Conservation (phyloP, 1,284 basidiomycete species). For the Ganoderma boninense region DNA sequence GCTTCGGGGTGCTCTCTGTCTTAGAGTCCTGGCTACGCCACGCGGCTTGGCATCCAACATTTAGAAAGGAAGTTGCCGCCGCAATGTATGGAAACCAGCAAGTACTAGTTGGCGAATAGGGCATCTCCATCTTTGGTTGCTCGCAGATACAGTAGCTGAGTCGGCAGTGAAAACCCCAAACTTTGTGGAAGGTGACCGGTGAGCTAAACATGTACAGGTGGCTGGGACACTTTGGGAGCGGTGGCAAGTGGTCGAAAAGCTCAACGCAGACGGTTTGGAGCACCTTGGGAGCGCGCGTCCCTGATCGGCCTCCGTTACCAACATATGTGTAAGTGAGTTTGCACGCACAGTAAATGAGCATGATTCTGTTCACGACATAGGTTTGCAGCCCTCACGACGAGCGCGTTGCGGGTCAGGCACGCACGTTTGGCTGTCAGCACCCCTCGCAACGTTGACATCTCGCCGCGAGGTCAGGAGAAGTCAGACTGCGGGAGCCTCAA, state of each 20-base stretch:
- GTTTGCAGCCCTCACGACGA: neutral
- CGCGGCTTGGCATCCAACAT: neutral
- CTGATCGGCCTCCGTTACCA: slow-evolving; percentile 28
- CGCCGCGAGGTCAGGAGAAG: slow-evolving; percentile 2
- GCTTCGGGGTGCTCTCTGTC: too few species aligned
- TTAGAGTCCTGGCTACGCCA: neutral
- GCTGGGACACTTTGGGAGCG: neutral
- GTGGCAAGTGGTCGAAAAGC: neutral
- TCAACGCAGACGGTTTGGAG: neutral
- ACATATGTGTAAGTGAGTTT: neutral
- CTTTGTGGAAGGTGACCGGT: neutral
- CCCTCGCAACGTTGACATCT: neutral
- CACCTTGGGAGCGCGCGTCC: neutral
- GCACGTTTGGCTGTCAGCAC: neutral
- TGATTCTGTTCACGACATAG: neutral
- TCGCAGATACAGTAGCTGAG: neutral
- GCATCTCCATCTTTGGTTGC: neutral
- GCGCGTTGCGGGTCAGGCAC: neutral
- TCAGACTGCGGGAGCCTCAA: neutral
- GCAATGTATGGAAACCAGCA: neutral
- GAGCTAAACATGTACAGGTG: neutral
- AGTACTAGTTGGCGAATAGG: neutral
- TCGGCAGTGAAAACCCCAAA: neutral
- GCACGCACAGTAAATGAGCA: too few species aligned
- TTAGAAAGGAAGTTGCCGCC: neutral